Evolutionary conservation across 345 rosid genomes (phyloP), one percentile per base, ranked within the genome.

Genomic region (Boechera retrofracta): DNA sequence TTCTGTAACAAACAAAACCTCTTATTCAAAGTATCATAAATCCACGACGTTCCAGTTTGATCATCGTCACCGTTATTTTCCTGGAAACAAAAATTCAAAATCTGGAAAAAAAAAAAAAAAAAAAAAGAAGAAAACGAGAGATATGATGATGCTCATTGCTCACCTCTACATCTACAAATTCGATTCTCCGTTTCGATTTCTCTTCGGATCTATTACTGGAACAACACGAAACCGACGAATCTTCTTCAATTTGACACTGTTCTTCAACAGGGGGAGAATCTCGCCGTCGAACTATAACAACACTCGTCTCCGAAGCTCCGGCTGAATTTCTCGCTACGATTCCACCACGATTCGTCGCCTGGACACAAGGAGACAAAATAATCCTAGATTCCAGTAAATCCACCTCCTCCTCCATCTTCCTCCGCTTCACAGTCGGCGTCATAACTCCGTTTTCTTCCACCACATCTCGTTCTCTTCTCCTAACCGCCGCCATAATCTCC

Each of bases 401-500:
- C 6, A 36, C 67, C 7, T 77, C 71, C 64, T 77, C 71, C 35
- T 64, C 66, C 4, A 65, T 4, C 73, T 77, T 77, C 81, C 73
- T 57, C 35, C 72, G 61, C 24, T 77, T 77, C 76, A 64, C 45
- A 53, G 44, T 41, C 53, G 76, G 2, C 54, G 47, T 51, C 55
- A 31, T 21, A 0, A 2, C 13, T 70, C 49, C 71, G 0, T 77
- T 49, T 0, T 48, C 77, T 10, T 65, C 77, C 38, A 33, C 38
- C 29, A 12, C 28, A 6, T 71, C 81, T 57, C 73, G 21, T 58
- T 77, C 81, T 31, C 77, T 57, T 68, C 67, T 75, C 26, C 73
- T 48, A n/a, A 71, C 53, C 52, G 76, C 81, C 67, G 81, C 77
- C 81, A 71, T 74, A 47, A 35, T 67, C 73, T 55, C 66, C 52